phyloP scores from a whole-genome alignment of 176 grass and related monocot species.

The Metroxylon sagu region DNA sequence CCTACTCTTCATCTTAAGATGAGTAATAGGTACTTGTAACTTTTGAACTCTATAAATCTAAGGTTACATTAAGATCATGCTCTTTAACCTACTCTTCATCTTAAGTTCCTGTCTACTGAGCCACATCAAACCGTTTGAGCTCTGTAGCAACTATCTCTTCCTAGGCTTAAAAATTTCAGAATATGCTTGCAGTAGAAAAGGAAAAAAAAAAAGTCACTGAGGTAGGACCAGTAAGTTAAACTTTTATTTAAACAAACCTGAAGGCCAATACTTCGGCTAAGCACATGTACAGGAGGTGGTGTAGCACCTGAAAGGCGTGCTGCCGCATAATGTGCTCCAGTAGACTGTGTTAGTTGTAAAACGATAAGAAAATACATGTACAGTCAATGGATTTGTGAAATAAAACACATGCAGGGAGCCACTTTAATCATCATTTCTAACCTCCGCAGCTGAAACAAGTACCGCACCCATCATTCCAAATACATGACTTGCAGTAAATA shows the following conservation, averaged over 20 bases:
- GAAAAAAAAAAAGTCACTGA: too few relatives aligned
- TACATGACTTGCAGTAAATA: slow-evolving; percentile 85
- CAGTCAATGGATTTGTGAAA: slow-evolving; percentile 2
- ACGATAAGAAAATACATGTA: background rate
- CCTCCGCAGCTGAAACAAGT: slow-evolving; percentile 92
- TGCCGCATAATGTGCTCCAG: slow-evolving; percentile 83
- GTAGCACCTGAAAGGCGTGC: slow-evolving; percentile 91
- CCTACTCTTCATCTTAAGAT: too few relatives aligned
- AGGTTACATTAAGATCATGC: too few relatives aligned
- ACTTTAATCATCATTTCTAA: slow-evolving; percentile 8
- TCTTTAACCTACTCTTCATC: too few relatives aligned
- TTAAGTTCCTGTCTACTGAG: too few relatives aligned
- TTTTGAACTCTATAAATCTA: too few relatives aligned
- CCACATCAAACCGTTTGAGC: too few relatives aligned
- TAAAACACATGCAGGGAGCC: background rate
- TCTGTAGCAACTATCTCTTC: too few relatives aligned
- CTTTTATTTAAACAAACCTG: slow-evolving; percentile 41
- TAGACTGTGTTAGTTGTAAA: slow-evolving; percentile 43
- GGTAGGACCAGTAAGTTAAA: too few relatives aligned
- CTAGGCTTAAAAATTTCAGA: too few relatives aligned
- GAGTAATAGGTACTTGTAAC: too few relatives aligned
- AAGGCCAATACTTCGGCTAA: slow-evolving; percentile 83
- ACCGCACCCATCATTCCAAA: slow-evolving; percentile 99
- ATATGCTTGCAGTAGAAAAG: too few relatives aligned
- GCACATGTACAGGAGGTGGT: slow-evolving; percentile 68